These are phyloP conservation scores for Galium porrigens DNA, from an alignment of 305 asterid genomes.

Conservation along the genomic window DNA sequence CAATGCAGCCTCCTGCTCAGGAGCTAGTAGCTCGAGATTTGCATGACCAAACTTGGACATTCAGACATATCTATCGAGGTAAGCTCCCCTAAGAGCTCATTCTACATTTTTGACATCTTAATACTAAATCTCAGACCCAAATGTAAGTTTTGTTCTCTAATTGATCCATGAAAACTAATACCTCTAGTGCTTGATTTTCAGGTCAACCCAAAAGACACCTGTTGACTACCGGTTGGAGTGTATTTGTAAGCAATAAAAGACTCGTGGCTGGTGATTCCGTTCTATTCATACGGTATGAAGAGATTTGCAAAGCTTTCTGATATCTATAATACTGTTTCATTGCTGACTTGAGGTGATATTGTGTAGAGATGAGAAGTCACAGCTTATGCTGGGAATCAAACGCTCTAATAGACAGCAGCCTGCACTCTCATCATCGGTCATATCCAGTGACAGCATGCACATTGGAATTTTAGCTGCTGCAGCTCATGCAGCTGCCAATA, in stretches of 20 bases:
- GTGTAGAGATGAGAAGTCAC: conserved; percentile 80
- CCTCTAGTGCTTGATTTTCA: conserved; percentile 21
- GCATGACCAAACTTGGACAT: conserved; percentile 91
- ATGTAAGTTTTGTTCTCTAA: neutral
- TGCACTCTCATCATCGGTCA: conserved; percentile 79
- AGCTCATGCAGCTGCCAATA: conserved; percentile 92
- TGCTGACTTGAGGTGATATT: conserved; percentile 13
- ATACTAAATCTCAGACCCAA: neutral
- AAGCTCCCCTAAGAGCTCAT: conserved; percentile 3
- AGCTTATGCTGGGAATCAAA: conserved; percentile 63
- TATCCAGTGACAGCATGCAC: conserved; percentile 97
- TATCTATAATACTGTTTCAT: neutral
- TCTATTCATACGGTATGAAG: conserved; percentile 61
- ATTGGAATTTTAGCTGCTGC: conserved; percentile 97
- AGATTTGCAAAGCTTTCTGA: neutral
- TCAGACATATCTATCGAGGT: conserved; percentile 89
- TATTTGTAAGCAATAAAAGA: conserved; percentile 81
- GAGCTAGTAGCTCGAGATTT: conserved; percentile 76
- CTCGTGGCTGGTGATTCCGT: conserved; percentile 85
- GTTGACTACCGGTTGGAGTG: conserved; percentile 93
- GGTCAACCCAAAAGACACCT: conserved; percentile 93
- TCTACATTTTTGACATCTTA: neutral
- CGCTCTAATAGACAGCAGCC: conserved; percentile 79
- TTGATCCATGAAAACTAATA: neutral
- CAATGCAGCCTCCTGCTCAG: conserved; percentile 97